phyloP scores from a whole-genome alignment of 169 alveolate species.

The Plasmodium malariae region DNA sequence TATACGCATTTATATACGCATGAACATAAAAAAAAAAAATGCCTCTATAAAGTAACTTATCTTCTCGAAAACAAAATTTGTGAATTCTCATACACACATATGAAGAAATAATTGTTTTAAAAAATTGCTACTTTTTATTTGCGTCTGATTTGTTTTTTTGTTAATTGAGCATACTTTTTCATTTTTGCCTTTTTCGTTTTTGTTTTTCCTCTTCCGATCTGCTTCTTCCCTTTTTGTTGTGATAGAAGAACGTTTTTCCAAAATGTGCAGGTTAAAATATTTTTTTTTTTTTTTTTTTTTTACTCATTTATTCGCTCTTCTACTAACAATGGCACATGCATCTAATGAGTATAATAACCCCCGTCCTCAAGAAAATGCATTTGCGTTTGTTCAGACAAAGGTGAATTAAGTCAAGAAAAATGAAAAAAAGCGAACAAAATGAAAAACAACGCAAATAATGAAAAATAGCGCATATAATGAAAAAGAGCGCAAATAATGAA shows the following conservation, averaged over 20 bases:
- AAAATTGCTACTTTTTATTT: neutral
- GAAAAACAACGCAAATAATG: too few species aligned
- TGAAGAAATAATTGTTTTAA: too few species aligned
- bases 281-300: neutral
- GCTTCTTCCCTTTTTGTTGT: too few species aligned
- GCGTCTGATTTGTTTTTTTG: neutral
- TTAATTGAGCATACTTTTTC: neutral
- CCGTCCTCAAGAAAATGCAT: neutral
- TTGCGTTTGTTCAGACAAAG: slow-evolving; percentile 3
- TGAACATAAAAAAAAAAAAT: too few species aligned
- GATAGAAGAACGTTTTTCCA: neutral
- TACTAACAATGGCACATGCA: neutral
- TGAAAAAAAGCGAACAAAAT: neutral
- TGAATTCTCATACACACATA: too few species aligned
- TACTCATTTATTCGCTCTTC: neutral
- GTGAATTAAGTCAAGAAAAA: neutral
- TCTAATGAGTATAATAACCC: neutral
- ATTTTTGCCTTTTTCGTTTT: slow-evolving; percentile 2
- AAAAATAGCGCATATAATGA: neutral
- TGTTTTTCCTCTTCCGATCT: neutral
- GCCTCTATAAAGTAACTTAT: too few species aligned
- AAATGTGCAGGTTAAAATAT: slow-evolving; percentile 10
- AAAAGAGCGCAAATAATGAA: neutral
- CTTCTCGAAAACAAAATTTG: too few species aligned
- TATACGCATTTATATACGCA: too few species aligned